Evolutionary conservation across 805 yeast species (phyloP).

Genomic region (Candida morakotiae): DNA sequence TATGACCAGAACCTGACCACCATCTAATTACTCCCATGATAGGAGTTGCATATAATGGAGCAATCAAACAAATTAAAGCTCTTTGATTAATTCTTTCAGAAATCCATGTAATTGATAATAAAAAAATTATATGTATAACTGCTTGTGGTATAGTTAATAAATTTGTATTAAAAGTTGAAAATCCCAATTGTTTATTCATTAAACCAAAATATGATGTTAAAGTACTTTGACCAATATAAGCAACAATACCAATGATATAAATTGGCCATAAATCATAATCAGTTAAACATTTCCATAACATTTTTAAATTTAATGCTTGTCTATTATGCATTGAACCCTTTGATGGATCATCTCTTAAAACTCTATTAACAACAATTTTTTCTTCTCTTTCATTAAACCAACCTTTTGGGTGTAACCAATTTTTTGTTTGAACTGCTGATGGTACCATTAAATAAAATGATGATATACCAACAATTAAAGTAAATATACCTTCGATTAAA

Average conservation of each 20-base stretch:
- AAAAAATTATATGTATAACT: conserved; percentile 29
- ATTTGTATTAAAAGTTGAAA: conserved; percentile 19
- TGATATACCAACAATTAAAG: conserved; percentile 47
- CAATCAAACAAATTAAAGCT: conserved; percentile 6
- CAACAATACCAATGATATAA: conserved; percentile 26
- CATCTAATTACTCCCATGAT: conserved; percentile 7
- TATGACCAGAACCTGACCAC: conserved; percentile 8
- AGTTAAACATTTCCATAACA: conserved; percentile 33
- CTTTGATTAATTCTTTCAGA: conserved; percentile 31
- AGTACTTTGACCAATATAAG: conserved; percentile 19
- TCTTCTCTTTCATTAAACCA: conserved; percentile 49
- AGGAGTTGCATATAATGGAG: conserved; percentile 10
- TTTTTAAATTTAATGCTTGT: conserved; percentile 42
- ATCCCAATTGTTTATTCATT: conserved; percentile 16
- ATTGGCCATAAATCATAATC: conserved; percentile 59
- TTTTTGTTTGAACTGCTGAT: conserved; percentile 47
- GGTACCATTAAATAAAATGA: conserved; percentile 49
- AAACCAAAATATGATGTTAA: conserved; percentile 11
- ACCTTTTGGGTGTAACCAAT: conserved; percentile 45
- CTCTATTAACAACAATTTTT: conserved; percentile 53
- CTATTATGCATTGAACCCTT: conserved; percentile 63
- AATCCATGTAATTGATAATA: conserved; percentile 32
- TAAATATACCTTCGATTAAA: conserved; percentile 56
- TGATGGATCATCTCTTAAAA: conserved; percentile 59
- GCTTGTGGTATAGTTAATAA: conserved; percentile 20